phyloP scores from a whole-genome alignment of 78 protist genomes.

The Dictyostelium capitatum region DNA sequence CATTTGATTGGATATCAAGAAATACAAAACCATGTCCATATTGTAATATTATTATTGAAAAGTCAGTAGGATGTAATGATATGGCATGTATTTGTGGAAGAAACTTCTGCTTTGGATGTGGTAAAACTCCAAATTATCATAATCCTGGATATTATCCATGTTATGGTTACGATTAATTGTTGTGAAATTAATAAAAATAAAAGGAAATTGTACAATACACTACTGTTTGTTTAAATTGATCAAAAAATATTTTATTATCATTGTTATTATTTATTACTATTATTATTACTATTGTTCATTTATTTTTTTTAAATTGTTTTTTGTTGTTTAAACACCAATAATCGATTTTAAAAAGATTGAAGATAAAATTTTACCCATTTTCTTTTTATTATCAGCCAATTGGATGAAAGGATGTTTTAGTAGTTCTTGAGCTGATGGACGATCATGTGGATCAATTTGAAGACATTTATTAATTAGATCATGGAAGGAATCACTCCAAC shows the following conservation, averaged over 20 bases:
- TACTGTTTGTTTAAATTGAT: too few relatives aligned
- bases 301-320: not conserved
- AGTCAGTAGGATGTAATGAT: slow-evolving; percentile 33
- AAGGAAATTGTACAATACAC: not conserved
- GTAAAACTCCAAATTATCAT: not conserved
- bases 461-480: slow-evolving; percentile 79
- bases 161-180: not conserved
- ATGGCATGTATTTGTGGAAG: slow-evolving; percentile 27
- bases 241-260: not conserved
- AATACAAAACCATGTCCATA: slow-evolving; percentile 28
- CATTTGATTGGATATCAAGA: not conserved
- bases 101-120: slow-evolving; percentile 46
- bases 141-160: not conserved
- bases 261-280: not conserved
- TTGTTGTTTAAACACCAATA: slow-evolving; percentile 55
- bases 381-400: slow-evolving; percentile 53
- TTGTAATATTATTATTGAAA: slow-evolving; percentile 26
- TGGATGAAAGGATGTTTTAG: slow-evolving; percentile 75
- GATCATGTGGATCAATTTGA: slow-evolving; percentile 19
- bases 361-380: slow-evolving; percentile 77
- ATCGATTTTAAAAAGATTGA: slow-evolving; percentile 71
- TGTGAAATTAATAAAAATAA: not conserved
- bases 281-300: not conserved
- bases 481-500: slow-evolving; percentile 61
- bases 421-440: slow-evolving; percentile 66